A percentile compares a stretch with the other conserved stretches of the same genome.
Evolutionary conservation across 331 rosid genomes (phyloP).

Genomic region (Rhamnella rubrinervis): DNA sequence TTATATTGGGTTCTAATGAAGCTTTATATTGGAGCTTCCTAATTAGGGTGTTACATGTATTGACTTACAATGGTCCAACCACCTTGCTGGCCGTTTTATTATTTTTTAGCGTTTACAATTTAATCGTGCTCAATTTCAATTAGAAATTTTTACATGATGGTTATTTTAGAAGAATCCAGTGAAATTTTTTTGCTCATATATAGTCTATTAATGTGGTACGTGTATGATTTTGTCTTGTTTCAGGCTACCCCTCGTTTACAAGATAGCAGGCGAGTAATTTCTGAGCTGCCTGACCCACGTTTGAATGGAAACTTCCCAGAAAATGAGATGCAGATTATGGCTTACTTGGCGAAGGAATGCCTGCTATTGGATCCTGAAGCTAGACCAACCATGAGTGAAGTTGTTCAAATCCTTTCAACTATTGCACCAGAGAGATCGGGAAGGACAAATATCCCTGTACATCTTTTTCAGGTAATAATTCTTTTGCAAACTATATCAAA

Average conservation of each 20-base stretch:
- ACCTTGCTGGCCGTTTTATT: not conserved
- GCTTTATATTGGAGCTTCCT: not conserved
- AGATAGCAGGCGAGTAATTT: conserved; percentile 61
- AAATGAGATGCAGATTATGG: conserved; percentile 91
- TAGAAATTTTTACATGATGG: not conserved
- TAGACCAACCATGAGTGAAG: conserved; percentile 95
- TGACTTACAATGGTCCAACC: too few relatives aligned
- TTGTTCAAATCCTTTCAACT: conserved; percentile 84
- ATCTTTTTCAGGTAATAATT: conserved; percentile 62
- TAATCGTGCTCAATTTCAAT: not conserved
- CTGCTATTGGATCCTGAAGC: conserved; percentile 85
- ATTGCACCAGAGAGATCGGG: conserved; percentile 72
- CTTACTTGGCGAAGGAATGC: conserved; percentile 93
- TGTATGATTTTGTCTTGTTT: conserved; percentile 20
- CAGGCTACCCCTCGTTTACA: conserved; percentile 80
- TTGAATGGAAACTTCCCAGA: conserved; percentile 71
- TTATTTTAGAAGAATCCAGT: conserved; percentile 8
- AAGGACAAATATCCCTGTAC: conserved; percentile 56
- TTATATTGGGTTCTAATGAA: too few relatives aligned
- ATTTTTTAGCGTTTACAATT: not conserved
- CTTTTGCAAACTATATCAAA: conserved; percentile 3
- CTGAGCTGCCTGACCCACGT: conserved; percentile 66
- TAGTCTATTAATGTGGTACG: conserved; percentile 14
- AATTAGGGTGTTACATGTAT: not conserved
- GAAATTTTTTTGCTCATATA: not conserved